Base-by-base conservation (phyloP, 208 protist species). In the Wallacemonas collosoma region DNA sequence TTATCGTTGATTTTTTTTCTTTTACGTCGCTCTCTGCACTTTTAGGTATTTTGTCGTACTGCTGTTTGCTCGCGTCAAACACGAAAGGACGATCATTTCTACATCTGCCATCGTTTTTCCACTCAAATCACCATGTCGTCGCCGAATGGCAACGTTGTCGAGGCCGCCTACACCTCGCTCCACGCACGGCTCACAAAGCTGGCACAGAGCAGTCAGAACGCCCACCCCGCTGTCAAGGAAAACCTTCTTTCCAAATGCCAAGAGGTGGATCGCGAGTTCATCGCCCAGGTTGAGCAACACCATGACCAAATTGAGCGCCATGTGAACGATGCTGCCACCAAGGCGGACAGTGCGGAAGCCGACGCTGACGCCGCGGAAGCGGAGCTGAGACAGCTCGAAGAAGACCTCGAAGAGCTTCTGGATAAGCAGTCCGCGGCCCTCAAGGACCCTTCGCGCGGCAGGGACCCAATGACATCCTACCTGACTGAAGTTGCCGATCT, bases 401-500 rank as follows among this genome's bases (percentile, higher is more conserved):
- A 60, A n/a, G 61, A 79, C 6, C 55, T 80, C 3, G 61, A 61
- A 1, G 63, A 26, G 26, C 61, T 79, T 26, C 67, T 75, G 50
- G 71, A 56, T 4, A 47, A 36, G 14, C 40, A 43, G 58, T 43
- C 12, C 36, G 41, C 56, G 1, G 11, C 38, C 14, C 62, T 62
- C 48, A 67, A 66, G n/a, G 69, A 51, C 38, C 44, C 55, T 12
- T 11, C 68, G 2, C 41, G 44, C 44, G 9, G 9, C 9, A 64
- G 77, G 50, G 72, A 54, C 5, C 67, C 71, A 2, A 84, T 79
- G 55, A 45, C 55, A 36, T 12, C 60, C 8, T 82, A 79, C 64
- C 64, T 68, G n/a, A 85, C 77, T 54, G 68, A 87, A 61, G 61
- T 89, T 3, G 73, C 83, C 2, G 87, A 95, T 63, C 66, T 93